A percentile compares a stretch with the other conserved stretches of the same genome.
Evolutionary conservation across 805 yeast genomes (phyloP).

Genomic region (Saccharomyces kudriavzevii): DNA sequence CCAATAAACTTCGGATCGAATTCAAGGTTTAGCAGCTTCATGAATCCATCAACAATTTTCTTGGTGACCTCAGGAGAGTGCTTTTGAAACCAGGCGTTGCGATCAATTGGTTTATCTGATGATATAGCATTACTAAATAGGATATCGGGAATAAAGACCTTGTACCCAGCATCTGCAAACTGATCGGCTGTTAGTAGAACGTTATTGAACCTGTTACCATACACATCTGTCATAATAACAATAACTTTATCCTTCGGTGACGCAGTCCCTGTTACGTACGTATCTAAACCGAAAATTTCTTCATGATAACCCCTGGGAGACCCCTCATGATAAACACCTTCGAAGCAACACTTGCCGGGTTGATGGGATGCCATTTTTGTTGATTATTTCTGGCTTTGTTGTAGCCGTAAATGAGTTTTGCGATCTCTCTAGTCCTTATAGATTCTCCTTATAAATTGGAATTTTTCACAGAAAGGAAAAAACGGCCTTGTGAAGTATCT

Average conservation of each 20-base stretch:
- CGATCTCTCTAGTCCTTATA: not conserved
- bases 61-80: constrained; percentile 45
- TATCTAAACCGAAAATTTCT: constrained; percentile 36
- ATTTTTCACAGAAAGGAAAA: not conserved
- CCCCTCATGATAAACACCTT: constrained; percentile 42
- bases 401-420: not conserved
- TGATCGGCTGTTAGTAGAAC: constrained; percentile 54
- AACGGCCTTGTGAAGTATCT: not conserved
- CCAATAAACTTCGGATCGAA: constrained; percentile 42
- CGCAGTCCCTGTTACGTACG: constrained; percentile 43
- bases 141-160: constrained; percentile 70
- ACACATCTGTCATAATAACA: constrained; percentile 62
- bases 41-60: constrained; percentile 42
- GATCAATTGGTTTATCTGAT: constrained; percentile 19
- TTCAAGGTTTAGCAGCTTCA: constrained; percentile 38
- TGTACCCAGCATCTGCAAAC: constrained; percentile 54
- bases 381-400: not conserved
- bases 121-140: constrained; percentile 42
- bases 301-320: constrained; percentile 37
- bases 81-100: constrained; percentile 43
- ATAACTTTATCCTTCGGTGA: constrained; percentile 38
- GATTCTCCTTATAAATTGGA: not conserved
- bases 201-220: constrained; percentile 55
- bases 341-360: constrained; percentile 43
- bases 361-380: constrained; percentile 42